Percentiles rank a stretch among this genome's conserved stretches.
phyloP scores from a whole-genome alignment of 2,329 filamentous ascomycete species.

The Escovopsis weberi region DNA sequence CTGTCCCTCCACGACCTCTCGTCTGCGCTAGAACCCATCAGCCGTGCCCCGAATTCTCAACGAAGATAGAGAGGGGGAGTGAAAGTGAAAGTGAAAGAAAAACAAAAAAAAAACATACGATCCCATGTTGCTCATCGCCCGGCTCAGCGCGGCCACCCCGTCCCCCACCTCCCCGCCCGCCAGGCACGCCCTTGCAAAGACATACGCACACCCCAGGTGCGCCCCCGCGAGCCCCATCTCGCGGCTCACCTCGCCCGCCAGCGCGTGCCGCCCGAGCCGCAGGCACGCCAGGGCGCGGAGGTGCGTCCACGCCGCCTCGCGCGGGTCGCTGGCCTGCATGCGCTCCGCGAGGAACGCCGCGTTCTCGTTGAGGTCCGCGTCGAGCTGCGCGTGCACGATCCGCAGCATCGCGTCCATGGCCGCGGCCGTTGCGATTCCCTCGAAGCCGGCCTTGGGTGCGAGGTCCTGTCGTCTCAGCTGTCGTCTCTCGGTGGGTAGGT shows the following conservation, averaged over 20 bases:
- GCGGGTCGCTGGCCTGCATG: slow-evolving; percentile 5
- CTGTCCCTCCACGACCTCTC: not conserved
- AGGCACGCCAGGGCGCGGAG: slow-evolving; percentile 8
- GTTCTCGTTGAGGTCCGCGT: not conserved
- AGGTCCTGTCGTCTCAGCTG: too few relatives aligned
- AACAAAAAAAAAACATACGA: not conserved
- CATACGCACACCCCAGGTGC: slow-evolving; percentile 9
- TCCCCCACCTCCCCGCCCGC: not conserved
- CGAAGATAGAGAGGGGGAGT: not conserved
- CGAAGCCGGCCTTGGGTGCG: too few relatives aligned
- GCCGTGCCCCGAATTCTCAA: not conserved
- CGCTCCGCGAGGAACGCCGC: not conserved
- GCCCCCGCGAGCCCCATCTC: slow-evolving; percentile 3
- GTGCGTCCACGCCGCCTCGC: slow-evolving; percentile 8
- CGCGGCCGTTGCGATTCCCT: not conserved
- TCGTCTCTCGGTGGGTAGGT: too few relatives aligned
- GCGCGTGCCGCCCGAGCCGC: slow-evolving; percentile 5
- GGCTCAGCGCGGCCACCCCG: not conserved
- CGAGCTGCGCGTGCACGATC: not conserved
- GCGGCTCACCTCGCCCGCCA: slow-evolving; percentile 5
- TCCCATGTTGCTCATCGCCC: not conserved
- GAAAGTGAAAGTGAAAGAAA: too few relatives aligned
- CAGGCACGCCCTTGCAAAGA: slow-evolving; percentile 2
- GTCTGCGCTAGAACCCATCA: not conserved
- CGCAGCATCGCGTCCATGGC: not conserved